A percentile compares a stretch with the other conserved stretches of the same genome.
Conservation (phyloP, 2,329 filamentous ascomycete species). For the Gnomoniopsis sp. region DNA sequence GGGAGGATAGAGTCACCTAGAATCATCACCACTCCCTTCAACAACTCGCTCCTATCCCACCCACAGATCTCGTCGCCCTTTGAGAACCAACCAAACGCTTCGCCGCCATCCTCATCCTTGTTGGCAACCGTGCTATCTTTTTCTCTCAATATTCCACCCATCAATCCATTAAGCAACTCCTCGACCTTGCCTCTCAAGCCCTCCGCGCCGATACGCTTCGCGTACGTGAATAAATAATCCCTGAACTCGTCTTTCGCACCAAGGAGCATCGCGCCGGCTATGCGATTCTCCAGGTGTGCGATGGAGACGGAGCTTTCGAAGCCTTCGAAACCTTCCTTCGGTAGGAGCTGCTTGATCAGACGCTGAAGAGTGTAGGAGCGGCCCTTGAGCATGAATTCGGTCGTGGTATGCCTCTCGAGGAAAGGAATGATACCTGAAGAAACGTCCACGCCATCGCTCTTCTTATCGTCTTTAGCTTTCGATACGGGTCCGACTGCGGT, state of each 20-base stretch:
- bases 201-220: slow-evolving; percentile 89
- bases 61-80: slow-evolving; percentile 75
- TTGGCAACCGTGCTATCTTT: slow-evolving; percentile 29
- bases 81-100: slow-evolving; percentile 60
- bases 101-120: slow-evolving; percentile 35
- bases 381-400: slow-evolving; percentile 86
- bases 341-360: slow-evolving; percentile 83
- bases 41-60: slow-evolving; percentile 81
- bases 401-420: slow-evolving; percentile 91
- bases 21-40: slow-evolving; percentile 89
- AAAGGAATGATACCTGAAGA: slow-evolving; percentile 92
- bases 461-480: slow-evolving; percentile 43
- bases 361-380: slow-evolving; percentile 88
- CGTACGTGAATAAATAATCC: slow-evolving; percentile 96
- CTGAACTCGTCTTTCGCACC: slow-evolving; percentile 90
- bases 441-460: slow-evolving; percentile 52
- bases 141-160: slow-evolving; percentile 68
- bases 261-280: slow-evolving; percentile 82
- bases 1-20: slow-evolving; percentile 63
- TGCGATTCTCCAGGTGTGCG: slow-evolving; percentile 89
- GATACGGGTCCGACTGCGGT: slow-evolving; percentile 60
- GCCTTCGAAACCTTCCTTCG: slow-evolving; percentile 84
- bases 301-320: slow-evolving; percentile 91
- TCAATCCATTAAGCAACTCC: slow-evolving; percentile 77
- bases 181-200: slow-evolving; percentile 85